Conservation (phyloP, 2,329 filamentous ascomycete genomes). For the Didymella lethalis region DNA sequence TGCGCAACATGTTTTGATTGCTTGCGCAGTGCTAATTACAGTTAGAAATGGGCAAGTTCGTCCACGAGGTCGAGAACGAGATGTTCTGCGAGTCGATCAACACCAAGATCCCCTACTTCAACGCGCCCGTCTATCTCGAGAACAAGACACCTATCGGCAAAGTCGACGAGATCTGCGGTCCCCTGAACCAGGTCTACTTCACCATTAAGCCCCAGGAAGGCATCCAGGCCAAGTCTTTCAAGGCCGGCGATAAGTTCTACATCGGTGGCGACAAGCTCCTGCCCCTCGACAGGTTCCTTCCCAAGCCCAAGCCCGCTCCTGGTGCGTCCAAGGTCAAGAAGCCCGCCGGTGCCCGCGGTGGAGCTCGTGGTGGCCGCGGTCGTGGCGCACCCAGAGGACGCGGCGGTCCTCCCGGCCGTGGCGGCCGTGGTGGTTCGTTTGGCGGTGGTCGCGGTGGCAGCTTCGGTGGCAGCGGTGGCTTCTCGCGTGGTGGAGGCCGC, state of each 20-base stretch:
- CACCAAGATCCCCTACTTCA: slow-evolving; percentile 97
- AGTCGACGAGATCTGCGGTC: slow-evolving; percentile 96
- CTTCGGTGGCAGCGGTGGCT: slow-evolving; percentile 38
- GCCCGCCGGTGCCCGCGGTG: slow-evolving; percentile 65
- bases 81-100: slow-evolving; percentile 97
- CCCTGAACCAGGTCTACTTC: slow-evolving; percentile 98
- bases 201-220: slow-evolving; percentile 97
- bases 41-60: slow-evolving; percentile 89
- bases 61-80: slow-evolving; percentile 96
- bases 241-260: slow-evolving; percentile 96
- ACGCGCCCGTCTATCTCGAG: slow-evolving; percentile 97
- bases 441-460: slow-evolving; percentile 48
- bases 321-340: slow-evolving; percentile 75
- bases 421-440: slow-evolving; percentile 51
- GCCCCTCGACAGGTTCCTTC: slow-evolving; percentile 92
- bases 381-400: slow-evolving; percentile 63
- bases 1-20: slow-evolving; percentile 1
- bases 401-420: slow-evolving; percentile 50
- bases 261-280: slow-evolving; percentile 94
- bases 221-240: slow-evolving; percentile 94
- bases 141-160: slow-evolving; percentile 98
- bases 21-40: slow-evolving; percentile 30
- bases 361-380: slow-evolving; percentile 52
- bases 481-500: slow-evolving; percentile 41
- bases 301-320: slow-evolving; percentile 81